These are phyloP conservation scores for Erodium texanum DNA, from an alignment of 441 rosid genomes.

Conservation along the genomic window DNA sequence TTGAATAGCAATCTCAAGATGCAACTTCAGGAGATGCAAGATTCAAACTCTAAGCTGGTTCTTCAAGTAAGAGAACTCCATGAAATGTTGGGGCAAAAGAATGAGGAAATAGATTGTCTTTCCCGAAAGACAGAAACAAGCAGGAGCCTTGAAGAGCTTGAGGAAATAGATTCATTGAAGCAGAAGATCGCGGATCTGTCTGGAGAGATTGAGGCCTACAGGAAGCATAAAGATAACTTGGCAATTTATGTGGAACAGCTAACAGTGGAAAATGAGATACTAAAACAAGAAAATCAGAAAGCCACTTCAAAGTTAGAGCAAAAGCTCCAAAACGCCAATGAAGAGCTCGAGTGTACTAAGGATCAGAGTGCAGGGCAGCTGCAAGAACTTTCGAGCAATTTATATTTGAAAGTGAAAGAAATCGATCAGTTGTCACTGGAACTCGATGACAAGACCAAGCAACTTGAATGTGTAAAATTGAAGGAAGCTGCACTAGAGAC, in stretches of 20 bases:
- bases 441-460: constrained; percentile 22
- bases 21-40: constrained; percentile 70
- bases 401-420: constrained; percentile 33
- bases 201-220: constrained; percentile 64
- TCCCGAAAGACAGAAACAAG: constrained; percentile 17
- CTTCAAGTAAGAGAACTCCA: constrained; percentile 67
- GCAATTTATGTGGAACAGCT: constrained; percentile 87
- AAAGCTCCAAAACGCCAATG: constrained; percentile 40
- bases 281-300: constrained; percentile 46
- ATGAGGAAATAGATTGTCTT: constrained; percentile 31
- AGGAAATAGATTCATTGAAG: constrained; percentile 50
- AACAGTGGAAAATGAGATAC: constrained; percentile 83
- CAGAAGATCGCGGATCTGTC: constrained; percentile 57
- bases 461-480: constrained; percentile 37
- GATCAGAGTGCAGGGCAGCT: constrained; percentile 24
- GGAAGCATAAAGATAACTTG: constrained; percentile 67
- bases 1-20: constrained; percentile 50
- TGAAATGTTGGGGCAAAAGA: constrained; percentile 51
- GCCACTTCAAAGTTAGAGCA: background rate
- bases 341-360: constrained; percentile 37
- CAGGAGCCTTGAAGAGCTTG: constrained; percentile 28
- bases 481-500: constrained; percentile 56
- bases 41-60: constrained; percentile 65
- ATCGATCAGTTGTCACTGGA: constrained; percentile 28
- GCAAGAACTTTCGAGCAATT: constrained; percentile 31